Conservation (phyloP, 2,329 filamentous ascomycete genomes). For the Fusarium humuli region DNA sequence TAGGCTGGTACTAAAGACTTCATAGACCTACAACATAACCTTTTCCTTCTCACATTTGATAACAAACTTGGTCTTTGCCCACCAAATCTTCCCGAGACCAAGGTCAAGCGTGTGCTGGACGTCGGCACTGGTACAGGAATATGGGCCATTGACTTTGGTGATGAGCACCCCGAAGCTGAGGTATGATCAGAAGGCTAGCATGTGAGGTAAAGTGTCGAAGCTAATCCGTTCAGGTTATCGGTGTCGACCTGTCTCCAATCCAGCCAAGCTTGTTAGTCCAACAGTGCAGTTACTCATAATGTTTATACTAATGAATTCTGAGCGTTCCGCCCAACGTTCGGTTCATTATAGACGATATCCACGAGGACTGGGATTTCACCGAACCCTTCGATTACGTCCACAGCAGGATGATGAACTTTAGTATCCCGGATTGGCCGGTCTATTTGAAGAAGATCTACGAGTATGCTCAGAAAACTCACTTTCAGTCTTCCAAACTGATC, state of each 20-base stretch:
- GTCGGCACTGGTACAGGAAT: constrained; percentile 16
- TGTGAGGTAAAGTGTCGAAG: too few relatives aligned
- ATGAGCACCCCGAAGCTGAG: constrained; percentile 12
- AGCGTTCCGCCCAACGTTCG: constrained; percentile 7
- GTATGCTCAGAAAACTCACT: background rate
- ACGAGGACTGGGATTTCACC: background rate
- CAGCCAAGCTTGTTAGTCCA: constrained; percentile 1
- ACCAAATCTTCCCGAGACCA: background rate
- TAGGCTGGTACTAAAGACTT: background rate
- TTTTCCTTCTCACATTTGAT: constrained; percentile 4
- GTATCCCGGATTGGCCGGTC: background rate
- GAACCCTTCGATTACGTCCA: constrained; percentile 3
- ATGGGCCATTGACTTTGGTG: constrained; percentile 12
- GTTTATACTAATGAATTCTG: background rate
- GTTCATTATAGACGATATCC: constrained; percentile 8
- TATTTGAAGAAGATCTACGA: background rate
- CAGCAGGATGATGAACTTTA: constrained; percentile 11
- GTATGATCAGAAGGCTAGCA: background rate
- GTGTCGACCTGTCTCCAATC: background rate
- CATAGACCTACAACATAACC: constrained; percentile 8
- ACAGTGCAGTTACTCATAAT: too few relatives aligned
- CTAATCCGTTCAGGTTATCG: background rate
- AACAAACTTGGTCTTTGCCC: constrained; percentile 6
- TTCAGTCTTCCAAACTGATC: too few relatives aligned
- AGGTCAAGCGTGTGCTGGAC: background rate